Base-by-base conservation (phyloP, 225 moss, liverwort and hornwort species). In the Sphagnum tenellum region DNA sequence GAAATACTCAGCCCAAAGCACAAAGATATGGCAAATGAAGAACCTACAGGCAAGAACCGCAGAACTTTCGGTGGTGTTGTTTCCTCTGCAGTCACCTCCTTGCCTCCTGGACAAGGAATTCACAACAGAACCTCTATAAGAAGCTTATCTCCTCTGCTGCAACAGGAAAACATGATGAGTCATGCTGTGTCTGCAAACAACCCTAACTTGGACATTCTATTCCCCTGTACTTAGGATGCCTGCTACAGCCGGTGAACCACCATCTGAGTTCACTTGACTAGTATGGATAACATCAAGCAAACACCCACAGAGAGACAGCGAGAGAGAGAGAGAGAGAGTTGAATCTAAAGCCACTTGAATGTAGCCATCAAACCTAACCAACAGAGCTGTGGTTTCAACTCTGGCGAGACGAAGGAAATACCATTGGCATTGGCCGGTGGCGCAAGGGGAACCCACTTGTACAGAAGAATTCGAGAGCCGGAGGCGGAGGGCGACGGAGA, bases 31-130 rank as follows among this genome's bases (percentile, higher is more conserved):
- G 11, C 9, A 50, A 13, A 45, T 9, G 4, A 44, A 45, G 66
- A 49, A 69, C 50, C 60, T 77, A 86, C 86, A 75, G 86, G 82
- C 49, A 86, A 49, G 75, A 66, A 86, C 13, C 77, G 71, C 50
- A 80, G 49, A 60, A 75, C 47, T 52, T 78, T 84, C 47, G 71
- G 75, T 50, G 86, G 74, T 54, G 73, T 45, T 59, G 71, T 62
- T 49, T 86, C 86, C 69, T 86, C 86, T 14, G 82, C 76, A 3
- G 76, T 82, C 9, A 79, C 83, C 57, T 82, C 86, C 64, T 80
- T 82, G 3, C 71, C 74, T 54, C 86, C 86, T 86, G 74, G 5
- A 58, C 10, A 11, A 3, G 29, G 9, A 58, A 44, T 58, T 58
- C 12, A 13, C 4, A 44, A 58, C 5, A 8, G 29, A 58, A 3